phyloP scores from a whole-genome alignment of 768 basidiomycete genomes.

The Lactifluus volemus region DNA sequence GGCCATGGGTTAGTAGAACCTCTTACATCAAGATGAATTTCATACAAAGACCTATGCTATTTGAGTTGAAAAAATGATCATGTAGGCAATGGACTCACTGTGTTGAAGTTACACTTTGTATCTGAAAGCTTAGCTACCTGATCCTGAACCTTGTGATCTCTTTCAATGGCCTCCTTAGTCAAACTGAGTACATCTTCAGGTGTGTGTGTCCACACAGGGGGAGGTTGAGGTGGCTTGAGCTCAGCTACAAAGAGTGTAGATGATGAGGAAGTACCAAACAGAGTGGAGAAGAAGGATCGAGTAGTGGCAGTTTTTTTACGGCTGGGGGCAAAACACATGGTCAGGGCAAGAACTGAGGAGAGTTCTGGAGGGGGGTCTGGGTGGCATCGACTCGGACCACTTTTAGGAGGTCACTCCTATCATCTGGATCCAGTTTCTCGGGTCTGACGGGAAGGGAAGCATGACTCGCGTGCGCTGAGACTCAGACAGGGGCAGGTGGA shows the following conservation, averaged over 20 bases:
- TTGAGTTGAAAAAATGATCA: conserved; percentile 23
- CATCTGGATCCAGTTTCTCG: too few species aligned
- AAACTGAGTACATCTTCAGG: conserved; percentile 41
- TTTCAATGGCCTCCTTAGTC: conserved; percentile 50
- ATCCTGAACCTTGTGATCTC: conserved; percentile 47
- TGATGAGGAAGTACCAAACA: neutral
- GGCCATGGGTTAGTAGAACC: conserved; percentile 19
- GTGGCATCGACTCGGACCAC: too few species aligned
- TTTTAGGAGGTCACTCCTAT: too few species aligned
- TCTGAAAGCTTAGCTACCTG: conserved; percentile 48
- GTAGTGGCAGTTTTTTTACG: neutral
- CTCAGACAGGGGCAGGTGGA: too few species aligned
- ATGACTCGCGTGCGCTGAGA: too few species aligned
- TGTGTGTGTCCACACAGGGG: conserved; percentile 60
- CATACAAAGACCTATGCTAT: conserved; percentile 56
- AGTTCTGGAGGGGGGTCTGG: too few species aligned
- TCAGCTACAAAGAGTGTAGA: conserved; percentile 31
- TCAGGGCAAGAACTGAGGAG: too few species aligned
- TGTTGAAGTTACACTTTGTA: conserved; percentile 54
- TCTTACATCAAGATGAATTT: conserved; percentile 20
- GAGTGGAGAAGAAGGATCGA: conserved; percentile 2
- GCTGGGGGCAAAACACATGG: neutral
- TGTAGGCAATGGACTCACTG: conserved; percentile 35
- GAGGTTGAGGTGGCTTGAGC: conserved; percentile 53
- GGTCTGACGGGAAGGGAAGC: too few species aligned